Evolutionary conservation across 345 rosid genomes (phyloP), one percentile per base, ranked within the genome.

Genomic region (Salix brachista): DNA sequence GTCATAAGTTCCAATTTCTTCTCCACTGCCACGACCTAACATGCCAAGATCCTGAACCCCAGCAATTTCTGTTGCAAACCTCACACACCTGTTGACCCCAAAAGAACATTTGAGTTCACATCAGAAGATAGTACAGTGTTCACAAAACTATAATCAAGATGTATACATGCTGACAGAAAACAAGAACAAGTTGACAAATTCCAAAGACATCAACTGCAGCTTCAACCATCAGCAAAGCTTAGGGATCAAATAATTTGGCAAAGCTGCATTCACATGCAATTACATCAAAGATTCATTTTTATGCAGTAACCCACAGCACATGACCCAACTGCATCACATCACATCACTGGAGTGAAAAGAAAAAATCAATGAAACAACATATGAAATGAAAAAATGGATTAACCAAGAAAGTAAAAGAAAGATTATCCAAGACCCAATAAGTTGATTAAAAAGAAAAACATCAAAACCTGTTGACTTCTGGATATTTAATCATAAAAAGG

Each of bases 1-100:
- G 97, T 91, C 99, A 96, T 96, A 79, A 76, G 99, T 96, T 72
- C 99, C 99, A 74, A 96, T 96, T 85, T 96, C 99, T 86, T 96
- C 99, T 83, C 99, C 98, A 77, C 98, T 96, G 56, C 99, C 99
- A 82, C 99, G 99, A 37, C 99, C 99, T 80, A 96, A 81, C 77
- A 96, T 90, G 70, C 99, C 99, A 87, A 96, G 99, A 88, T 96
- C 99, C 85, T 96, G 86, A 80, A 89, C 92, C 32, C 99, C 99
- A 80, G 99, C 99, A 89, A 96, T 80, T 86, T 96, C 99, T 3
- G 97, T 85, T 68, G 99, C 98, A 88, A 96, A 96, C 80, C 99
- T 91, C 41, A 96, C 99, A 83, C 99, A 96, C 90, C 98, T 96
- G 84, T 82, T 28, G 26, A 26, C 48, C 71, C 48, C 26, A 64